phyloP scores from a whole-genome alignment of 257 asterid species.

The Solanum commersonii region DNA sequence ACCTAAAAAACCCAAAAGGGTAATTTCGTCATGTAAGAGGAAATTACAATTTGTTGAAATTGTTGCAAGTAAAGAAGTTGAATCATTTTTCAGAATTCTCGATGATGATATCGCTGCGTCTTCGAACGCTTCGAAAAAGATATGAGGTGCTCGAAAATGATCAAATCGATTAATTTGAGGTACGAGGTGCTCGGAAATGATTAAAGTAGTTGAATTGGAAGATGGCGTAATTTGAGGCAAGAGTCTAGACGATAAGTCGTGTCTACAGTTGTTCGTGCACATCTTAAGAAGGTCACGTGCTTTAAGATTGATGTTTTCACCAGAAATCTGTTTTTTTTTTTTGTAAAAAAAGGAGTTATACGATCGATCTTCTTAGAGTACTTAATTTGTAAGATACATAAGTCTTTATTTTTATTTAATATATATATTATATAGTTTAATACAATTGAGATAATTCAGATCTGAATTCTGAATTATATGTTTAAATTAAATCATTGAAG shows the following conservation, averaged over 20 bases:
- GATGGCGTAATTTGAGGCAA: not conserved
- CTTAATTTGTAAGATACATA: not conserved
- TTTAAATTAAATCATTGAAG: not conserved
- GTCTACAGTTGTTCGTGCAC: not conserved
- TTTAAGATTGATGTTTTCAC: not conserved
- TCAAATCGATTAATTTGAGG: not conserved
- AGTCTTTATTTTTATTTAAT: not conserved
- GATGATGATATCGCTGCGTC: not conserved
- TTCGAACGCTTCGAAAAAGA: not conserved
- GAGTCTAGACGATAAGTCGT: not conserved
- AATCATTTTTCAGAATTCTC: conserved; percentile 16
- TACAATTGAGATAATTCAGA: not conserved
- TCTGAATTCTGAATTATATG: not conserved
- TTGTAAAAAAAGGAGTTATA: not conserved
- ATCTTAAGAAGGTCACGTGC: not conserved
- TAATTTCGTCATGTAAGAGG: conserved; percentile 32
- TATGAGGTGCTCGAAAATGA: not conserved
- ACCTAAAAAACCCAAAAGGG: conserved; percentile 37
- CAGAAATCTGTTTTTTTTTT: not conserved
- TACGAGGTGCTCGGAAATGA: not conserved
- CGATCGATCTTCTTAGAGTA: not conserved
- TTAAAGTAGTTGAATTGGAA: not conserved
- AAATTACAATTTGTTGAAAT: conserved; percentile 34
- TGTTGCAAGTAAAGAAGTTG: conserved; percentile 25
- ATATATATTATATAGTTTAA: not conserved